Evolutionary conservation across 352 stramenopile genomes (phyloP).

Genomic region (Pythium angustatum): DNA sequence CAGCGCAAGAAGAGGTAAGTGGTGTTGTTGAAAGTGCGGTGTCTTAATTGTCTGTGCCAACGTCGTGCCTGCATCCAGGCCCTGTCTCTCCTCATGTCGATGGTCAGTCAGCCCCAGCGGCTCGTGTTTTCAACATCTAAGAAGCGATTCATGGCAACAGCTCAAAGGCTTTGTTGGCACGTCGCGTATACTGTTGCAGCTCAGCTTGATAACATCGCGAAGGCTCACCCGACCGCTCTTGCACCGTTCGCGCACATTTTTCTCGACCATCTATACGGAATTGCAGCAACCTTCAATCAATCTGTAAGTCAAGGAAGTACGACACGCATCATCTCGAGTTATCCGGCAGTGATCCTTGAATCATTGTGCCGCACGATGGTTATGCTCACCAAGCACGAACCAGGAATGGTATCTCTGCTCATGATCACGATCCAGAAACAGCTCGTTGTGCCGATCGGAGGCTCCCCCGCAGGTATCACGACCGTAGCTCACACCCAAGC

Average conservation of each 20-base stretch:
- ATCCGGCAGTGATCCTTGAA: conserved; percentile 62
- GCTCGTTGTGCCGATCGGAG: conserved; percentile 46
- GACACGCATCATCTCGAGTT: conserved; percentile 25
- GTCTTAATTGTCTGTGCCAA: not conserved
- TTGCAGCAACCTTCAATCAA: conserved; percentile 41
- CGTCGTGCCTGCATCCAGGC: conserved; percentile 34
- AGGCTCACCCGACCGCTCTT: conserved; percentile 39
- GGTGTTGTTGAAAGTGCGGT: not conserved
- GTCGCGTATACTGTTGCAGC: conserved; percentile 56
- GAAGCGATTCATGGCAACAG: not conserved
- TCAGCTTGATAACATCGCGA: conserved; percentile 46
- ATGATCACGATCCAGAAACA: conserved; percentile 90
- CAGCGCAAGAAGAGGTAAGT: conserved; percentile 55
- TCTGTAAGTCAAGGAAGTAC: not conserved
- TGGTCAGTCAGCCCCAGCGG: conserved; percentile 66
- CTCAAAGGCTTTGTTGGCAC: conserved; percentile 49
- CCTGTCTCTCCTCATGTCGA: conserved; percentile 63
- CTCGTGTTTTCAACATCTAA: conserved; percentile 35
- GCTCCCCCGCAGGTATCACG: not conserved
- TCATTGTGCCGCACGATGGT: conserved; percentile 74
- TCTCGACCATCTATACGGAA: conserved; percentile 74
- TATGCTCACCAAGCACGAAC: conserved; percentile 60
- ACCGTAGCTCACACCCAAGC: conserved; percentile 18
- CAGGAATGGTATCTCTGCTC: conserved; percentile 66
- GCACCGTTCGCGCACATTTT: conserved; percentile 71